Evolutionary conservation across 1,284 basidiomycete genomes (phyloP).

Genomic region (Coniferiporia weirii): DNA sequence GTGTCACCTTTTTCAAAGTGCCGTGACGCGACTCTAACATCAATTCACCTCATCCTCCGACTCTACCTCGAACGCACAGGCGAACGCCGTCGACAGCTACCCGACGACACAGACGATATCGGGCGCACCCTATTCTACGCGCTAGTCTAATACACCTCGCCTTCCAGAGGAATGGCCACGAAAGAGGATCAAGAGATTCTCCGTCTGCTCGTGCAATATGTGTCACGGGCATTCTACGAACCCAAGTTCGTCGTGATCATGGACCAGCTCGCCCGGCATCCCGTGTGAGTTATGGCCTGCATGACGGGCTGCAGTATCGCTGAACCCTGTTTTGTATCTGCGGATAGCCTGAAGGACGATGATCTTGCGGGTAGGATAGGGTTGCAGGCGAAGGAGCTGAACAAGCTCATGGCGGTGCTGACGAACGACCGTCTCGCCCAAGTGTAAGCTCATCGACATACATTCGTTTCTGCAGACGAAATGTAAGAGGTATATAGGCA

Average conservation of each 20-base stretch:
- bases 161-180: constrained; percentile 44
- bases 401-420: constrained; percentile 86
- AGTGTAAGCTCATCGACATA: constrained; percentile 49
- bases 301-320: constrained; percentile 9
- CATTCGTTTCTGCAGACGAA: not conserved
- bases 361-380: constrained; percentile 86
- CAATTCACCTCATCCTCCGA: not conserved
- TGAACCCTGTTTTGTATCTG: constrained; percentile 15
- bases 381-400: constrained; percentile 87
- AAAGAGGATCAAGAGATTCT: constrained; percentile 73
- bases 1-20: too few relatives aligned
- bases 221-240: constrained; percentile 93
- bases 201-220: constrained; percentile 84
- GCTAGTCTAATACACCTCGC: not conserved
- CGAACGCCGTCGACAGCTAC: not conserved
- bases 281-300: constrained; percentile 71
- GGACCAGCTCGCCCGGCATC: constrained; percentile 87
- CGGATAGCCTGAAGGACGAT: constrained; percentile 79
- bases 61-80: not conserved
- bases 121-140: not conserved
- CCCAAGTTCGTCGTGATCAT: constrained; percentile 86
- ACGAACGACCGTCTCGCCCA: constrained; percentile 81
- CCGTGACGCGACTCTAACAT: not conserved
- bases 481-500: constrained; percentile 42
- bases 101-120: not conserved